These are phyloP conservation scores for Mortierella sp. DNA, from an alignment of 371 early-diverging fungal species.

Conservation along the genomic window DNA sequence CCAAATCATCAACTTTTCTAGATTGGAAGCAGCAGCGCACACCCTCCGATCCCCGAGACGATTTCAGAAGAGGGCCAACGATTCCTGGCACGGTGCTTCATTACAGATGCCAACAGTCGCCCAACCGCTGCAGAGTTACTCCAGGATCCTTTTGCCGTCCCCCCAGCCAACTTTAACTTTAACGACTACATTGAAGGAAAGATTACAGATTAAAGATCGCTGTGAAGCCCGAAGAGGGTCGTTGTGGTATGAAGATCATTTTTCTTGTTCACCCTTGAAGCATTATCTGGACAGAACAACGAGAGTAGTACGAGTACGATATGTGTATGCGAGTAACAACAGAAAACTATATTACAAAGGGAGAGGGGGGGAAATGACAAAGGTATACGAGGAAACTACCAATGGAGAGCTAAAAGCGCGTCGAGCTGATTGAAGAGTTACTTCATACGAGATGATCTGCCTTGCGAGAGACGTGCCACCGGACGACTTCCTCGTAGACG, in stretches of 20 bases:
- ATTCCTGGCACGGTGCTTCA: conserved; percentile 78
- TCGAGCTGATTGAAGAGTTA: not conserved
- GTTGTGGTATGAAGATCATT: not conserved
- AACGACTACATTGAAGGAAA: conserved; percentile 60
- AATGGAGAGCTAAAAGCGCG: not conserved
- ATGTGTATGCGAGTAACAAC: no score
- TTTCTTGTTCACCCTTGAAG: not conserved
- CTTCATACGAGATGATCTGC: conserved; percentile 27
- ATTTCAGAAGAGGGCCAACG: conserved; percentile 73
- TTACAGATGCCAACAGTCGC: conserved; percentile 73
- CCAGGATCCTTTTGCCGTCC: conserved; percentile 62
- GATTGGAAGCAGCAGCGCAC: conserved; percentile 63
- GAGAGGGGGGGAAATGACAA: not conserved
- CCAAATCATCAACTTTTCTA: not conserved
- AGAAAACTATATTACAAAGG: not conserved
- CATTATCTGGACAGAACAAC: no score
- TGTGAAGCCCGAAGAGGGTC: not conserved
- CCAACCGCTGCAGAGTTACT: conserved; percentile 77
- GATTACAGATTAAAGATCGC: conserved; percentile 26
- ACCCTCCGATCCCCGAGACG: conserved; percentile 79
- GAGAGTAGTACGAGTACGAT: no score
- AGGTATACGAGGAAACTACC: not conserved
- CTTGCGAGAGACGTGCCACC: conserved; percentile 56
- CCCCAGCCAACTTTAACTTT: conserved; percentile 65
- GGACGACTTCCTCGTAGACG: conserved; percentile 88